Evolutionary conservation across 345 rosid species (phyloP).

Genomic region (Camelina sativa): DNA sequence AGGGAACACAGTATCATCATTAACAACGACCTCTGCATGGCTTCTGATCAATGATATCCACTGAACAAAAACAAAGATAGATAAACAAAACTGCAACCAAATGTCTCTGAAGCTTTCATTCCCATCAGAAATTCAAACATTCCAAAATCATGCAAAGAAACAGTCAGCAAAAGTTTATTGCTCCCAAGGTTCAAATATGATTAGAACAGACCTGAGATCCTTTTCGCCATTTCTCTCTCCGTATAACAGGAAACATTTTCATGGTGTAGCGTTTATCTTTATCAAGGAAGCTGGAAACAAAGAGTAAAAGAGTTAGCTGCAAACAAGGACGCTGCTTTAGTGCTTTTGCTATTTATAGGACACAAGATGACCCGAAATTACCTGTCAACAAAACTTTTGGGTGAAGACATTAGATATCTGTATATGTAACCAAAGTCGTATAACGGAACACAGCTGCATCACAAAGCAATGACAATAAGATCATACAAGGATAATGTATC

Average conservation of each 20-base stretch:
- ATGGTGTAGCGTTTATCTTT: constrained; percentile 75
- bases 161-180: constrained; percentile 7
- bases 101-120: neutral
- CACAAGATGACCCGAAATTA: constrained; percentile 52
- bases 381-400: constrained; percentile 95
- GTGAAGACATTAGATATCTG: constrained; percentile 76
- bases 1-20: constrained; percentile 68
- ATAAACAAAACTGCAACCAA: neutral
- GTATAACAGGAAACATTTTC: constrained; percentile 74
- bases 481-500: neutral
- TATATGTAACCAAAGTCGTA: constrained; percentile 86
- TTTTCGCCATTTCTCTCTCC: constrained; percentile 75
- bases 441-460: constrained; percentile 87
- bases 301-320: neutral
- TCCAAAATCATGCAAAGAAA: neutral
- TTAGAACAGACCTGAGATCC: constrained; percentile 79
- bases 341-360: neutral
- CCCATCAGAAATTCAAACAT: constrained; percentile 4
- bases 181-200: neutral
- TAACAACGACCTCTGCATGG: constrained; percentile 74
- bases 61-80: constrained; percentile 45
- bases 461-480: constrained; percentile 10
- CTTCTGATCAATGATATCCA: constrained; percentile 81
- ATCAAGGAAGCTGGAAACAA: constrained; percentile 67
- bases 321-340: too few species aligned